A percentile compares a stretch with the other conserved stretches of the same genome.
Conservation (phyloP, 208 protist genomes). For the Trypanosoma platydactyli region DNA sequence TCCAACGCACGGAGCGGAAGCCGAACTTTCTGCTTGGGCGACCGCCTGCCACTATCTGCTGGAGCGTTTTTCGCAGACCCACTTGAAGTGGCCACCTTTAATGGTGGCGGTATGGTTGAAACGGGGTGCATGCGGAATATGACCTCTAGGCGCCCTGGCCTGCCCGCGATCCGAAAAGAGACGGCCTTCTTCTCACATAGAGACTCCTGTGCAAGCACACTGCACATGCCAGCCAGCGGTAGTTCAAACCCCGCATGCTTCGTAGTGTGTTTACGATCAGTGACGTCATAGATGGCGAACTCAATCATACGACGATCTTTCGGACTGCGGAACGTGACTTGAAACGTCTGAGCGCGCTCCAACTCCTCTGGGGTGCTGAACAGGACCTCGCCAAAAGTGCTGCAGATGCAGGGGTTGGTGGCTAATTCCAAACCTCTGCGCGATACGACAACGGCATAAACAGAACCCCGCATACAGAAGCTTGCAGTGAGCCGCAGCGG, state of each 20-base stretch:
- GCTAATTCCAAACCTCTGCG: constrained; percentile 72
- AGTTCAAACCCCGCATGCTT: constrained; percentile 87
- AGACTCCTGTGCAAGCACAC: constrained; percentile 75
- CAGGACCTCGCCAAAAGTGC: constrained; percentile 59
- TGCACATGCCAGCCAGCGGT: constrained; percentile 86
- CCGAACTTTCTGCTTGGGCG: constrained; percentile 29
- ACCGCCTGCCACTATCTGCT: not conserved
- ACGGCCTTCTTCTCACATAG: constrained; percentile 89
- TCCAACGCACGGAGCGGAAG: constrained; percentile 58
- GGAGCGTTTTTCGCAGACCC: constrained; percentile 3
- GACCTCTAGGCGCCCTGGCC: constrained; percentile 71
- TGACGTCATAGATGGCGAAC: constrained; percentile 86
- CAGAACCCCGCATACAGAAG: constrained; percentile 63
- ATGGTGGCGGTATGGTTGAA: constrained; percentile 53
- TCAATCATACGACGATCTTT: constrained; percentile 70
- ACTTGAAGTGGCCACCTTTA: constrained; percentile 27
- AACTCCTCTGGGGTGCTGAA: constrained; percentile 64
- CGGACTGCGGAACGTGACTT: constrained; percentile 78
- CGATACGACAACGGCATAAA: constrained; percentile 75
- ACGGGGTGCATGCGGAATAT: constrained; percentile 88
- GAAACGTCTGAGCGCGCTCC: constrained; percentile 45
- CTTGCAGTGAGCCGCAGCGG: constrained; percentile 69
- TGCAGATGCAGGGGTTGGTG: constrained; percentile 64
- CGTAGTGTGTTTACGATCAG: constrained; percentile 70
- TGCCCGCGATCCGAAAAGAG: constrained; percentile 75